These are phyloP conservation scores for Phaeosphaeria sp. DNA, from an alignment of 2,329 filamentous ascomycete genomes.

Conservation along the genomic window DNA sequence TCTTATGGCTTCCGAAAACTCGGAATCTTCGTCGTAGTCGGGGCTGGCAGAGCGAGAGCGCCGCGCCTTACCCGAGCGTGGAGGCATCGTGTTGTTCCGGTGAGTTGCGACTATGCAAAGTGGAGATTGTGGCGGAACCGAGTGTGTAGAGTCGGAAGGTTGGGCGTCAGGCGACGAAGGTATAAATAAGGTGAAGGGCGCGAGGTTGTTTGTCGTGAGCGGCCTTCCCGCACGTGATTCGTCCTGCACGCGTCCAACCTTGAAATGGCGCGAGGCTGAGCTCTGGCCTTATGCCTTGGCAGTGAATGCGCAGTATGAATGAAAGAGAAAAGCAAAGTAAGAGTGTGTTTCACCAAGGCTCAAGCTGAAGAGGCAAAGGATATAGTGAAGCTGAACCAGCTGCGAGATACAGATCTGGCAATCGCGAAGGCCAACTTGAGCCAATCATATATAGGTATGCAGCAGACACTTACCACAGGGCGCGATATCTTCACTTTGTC, in stretches of 20 bases:
- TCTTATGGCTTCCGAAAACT: conserved; percentile 2
- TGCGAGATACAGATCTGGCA: not conserved
- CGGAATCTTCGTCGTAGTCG: conserved; percentile 1
- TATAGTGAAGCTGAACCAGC: not conserved
- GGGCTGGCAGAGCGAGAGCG: not conserved
- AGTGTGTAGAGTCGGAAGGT: not conserved
- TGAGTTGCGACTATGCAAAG: not conserved
- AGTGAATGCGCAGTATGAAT: conserved; percentile 3
- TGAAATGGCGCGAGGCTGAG: conserved; percentile 12
- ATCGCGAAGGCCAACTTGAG: not conserved
- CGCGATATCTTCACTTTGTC: too few relatives aligned
- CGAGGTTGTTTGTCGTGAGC: not conserved
- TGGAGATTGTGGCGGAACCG: not conserved
- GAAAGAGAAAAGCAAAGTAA: not conserved
- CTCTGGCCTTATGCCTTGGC: not conserved
- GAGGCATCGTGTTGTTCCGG: not conserved
- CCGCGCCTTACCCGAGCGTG: not conserved
- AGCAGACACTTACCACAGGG: not conserved
- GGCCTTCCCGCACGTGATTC: not conserved
- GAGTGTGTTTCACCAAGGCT: not conserved
- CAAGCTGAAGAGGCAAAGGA: not conserved
- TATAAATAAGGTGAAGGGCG: not conserved
- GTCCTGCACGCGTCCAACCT: too few relatives aligned
- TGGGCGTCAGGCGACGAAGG: not conserved
- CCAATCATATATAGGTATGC: not conserved